Conservation (phyloP, 352 stramenopile genomes). For the Phytophthora palmivora region DNA sequence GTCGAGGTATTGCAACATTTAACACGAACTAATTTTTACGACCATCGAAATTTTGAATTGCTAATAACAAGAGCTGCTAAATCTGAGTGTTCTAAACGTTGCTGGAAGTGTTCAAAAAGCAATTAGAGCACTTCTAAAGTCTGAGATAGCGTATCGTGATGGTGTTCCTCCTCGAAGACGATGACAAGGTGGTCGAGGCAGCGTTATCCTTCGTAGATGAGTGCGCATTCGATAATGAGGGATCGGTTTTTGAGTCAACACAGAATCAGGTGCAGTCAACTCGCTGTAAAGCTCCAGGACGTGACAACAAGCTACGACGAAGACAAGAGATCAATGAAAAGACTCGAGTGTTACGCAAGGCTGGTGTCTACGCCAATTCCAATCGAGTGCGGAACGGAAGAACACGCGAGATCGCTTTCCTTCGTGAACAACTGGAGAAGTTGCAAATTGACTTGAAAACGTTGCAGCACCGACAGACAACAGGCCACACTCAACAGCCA, state of each 20-base stretch:
- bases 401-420: slow-evolving; percentile 43
- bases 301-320: slow-evolving; percentile 11
- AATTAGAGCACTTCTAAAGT: no score
- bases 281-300: slow-evolving; percentile 24
- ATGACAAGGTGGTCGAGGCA: slow-evolving; percentile 20
- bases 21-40: slow-evolving; percentile 2
- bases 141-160: no score
- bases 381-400: slow-evolving; percentile 35
- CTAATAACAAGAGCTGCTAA: no score
- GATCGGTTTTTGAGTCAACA: background rate
- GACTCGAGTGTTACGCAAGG: slow-evolving; percentile 16
- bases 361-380: slow-evolving; percentile 30
- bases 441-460: slow-evolving; percentile 21
- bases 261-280: slow-evolving; percentile 8
- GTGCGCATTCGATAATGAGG: background rate
- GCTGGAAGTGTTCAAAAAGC: no score
- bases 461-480: slow-evolving; percentile 5
- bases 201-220: slow-evolving; percentile 37
- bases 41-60: no score
- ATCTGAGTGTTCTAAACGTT: no score
- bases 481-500: background rate
- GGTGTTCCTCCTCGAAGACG: slow-evolving; percentile 27
- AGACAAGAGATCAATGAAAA: slow-evolving; percentile 25
- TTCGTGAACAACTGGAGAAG: slow-evolving; percentile 43
- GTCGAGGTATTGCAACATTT: slow-evolving; percentile 1